phyloP scores from a whole-genome alignment of 495 filamentous ascomycete species.

The Penicillium herquei region DNA sequence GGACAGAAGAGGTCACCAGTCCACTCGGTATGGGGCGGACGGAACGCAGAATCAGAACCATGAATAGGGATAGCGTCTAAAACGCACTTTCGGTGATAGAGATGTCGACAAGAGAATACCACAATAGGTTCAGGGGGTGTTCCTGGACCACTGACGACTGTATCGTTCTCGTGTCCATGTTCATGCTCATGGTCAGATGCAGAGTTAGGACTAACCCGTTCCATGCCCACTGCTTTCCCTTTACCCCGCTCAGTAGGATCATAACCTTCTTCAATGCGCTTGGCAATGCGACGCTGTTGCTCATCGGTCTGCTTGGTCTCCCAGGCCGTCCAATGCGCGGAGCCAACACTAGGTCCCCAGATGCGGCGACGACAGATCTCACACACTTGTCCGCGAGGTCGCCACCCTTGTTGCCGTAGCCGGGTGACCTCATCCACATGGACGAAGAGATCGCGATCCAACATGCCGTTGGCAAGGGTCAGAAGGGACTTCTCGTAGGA shows the following conservation, averaged over 20 bases:
- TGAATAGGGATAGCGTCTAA: conserved; percentile 22
- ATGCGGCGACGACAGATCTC: conserved; percentile 79
- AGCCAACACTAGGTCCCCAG: conserved; percentile 86
- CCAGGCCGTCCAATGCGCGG: conserved; percentile 79
- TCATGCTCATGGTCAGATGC: conserved; percentile 14
- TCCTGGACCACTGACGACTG: background rate
- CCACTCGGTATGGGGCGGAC: conserved; percentile 27
- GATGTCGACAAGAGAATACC: conserved; percentile 55
- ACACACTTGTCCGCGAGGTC: conserved; percentile 79
- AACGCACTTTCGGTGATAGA: conserved; percentile 52
- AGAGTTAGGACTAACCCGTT: conserved; percentile 11
- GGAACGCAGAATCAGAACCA: conserved; percentile 15
- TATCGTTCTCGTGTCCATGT: conserved; percentile 10
- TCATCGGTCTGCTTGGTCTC: conserved; percentile 57
- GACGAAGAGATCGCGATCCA: conserved; percentile 87
- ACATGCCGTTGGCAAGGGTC: conserved; percentile 75
- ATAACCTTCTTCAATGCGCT: conserved; percentile 26
- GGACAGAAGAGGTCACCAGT: conserved; percentile 40
- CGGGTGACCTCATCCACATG: conserved; percentile 72
- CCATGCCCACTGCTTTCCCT: conserved; percentile 36
- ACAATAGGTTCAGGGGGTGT: conserved; percentile 34
- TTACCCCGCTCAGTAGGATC: conserved; percentile 37
- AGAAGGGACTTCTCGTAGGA: conserved; percentile 89
- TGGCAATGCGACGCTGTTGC: conserved; percentile 33
- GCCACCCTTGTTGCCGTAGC: conserved; percentile 85